Percentiles rank a stretch among this genome's conserved stretches.
These are phyloP conservation scores for Paramecium pentaurelia DNA, from an alignment of 73 alveolate genomes.

Conservation along the genomic window DNA sequence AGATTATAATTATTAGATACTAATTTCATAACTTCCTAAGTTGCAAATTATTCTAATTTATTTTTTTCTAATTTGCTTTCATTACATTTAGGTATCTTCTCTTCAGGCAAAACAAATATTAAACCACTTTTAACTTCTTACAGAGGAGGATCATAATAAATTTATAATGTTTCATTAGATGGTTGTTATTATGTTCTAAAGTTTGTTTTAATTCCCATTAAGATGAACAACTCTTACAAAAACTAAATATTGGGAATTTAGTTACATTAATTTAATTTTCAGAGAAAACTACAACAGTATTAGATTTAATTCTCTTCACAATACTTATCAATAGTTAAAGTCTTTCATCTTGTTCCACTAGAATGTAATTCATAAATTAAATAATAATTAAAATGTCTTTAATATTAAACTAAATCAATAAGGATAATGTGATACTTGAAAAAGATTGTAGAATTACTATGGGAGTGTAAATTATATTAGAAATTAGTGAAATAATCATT, in stretches of 20 bases:
- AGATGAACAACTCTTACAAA: background rate
- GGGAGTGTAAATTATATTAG: background rate
- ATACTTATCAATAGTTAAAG: background rate
- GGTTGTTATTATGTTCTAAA: background rate
- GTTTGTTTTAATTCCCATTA: background rate
- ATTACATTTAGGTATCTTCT: background rate
- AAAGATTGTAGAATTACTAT: background rate
- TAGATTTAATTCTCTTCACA: background rate
- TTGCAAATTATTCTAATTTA: background rate
- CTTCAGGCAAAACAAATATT: background rate
- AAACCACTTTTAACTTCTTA: background rate
- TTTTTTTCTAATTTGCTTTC: background rate
- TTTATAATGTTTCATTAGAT: background rate
- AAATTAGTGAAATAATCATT: background rate
- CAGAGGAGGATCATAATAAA: background rate
- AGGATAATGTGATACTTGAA: slow-evolving; percentile 4
- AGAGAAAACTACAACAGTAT: background rate
- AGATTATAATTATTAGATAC: background rate
- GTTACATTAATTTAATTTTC: background rate
- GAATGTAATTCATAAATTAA: background rate
- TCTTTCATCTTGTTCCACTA: background rate
- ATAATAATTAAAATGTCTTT: background rate
- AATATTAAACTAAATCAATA: background rate
- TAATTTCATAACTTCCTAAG: background rate
- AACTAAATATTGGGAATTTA: background rate